Conservation (phyloP, 805 yeast species). For the Lipomyces sp. region DNA sequence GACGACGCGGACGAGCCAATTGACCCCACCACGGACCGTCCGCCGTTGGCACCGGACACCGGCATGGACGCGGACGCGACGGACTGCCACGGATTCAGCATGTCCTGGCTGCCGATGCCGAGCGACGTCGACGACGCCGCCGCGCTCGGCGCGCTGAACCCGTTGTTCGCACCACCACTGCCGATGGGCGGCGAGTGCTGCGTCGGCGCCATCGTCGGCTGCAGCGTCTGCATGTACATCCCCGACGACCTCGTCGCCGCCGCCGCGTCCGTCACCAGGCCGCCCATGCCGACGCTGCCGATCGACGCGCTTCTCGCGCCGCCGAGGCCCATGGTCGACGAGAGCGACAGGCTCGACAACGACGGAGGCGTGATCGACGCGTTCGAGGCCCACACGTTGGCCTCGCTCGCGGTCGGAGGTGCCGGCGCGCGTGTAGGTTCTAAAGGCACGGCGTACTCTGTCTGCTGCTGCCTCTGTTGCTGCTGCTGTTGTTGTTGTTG, state of each 20-base stretch:
- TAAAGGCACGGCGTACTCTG: background rate
- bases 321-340: no score
- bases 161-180: no score
- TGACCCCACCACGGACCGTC: background rate
- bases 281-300: no score
- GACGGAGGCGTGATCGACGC: no score
- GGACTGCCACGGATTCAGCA: slow-evolving; percentile 11
- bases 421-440: slow-evolving; percentile 3
- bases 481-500: slow-evolving; percentile 1
- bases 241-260: background rate
- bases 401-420: no score
- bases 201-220: background rate
- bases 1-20: background rate
- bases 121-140: no score
- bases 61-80: background rate
- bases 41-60: background rate
- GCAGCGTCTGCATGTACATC: background rate
- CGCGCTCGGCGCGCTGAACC: no score
- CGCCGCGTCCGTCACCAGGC: no score
- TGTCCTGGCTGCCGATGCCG: no score
- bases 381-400: no score
- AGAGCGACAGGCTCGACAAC: no score
- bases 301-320: background rate
- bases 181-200: no score
- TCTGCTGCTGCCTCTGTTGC: background rate